Conservation (phyloP, 2,329 filamentous ascomycete species). For the Akanthomyces uredinophilus region DNA sequence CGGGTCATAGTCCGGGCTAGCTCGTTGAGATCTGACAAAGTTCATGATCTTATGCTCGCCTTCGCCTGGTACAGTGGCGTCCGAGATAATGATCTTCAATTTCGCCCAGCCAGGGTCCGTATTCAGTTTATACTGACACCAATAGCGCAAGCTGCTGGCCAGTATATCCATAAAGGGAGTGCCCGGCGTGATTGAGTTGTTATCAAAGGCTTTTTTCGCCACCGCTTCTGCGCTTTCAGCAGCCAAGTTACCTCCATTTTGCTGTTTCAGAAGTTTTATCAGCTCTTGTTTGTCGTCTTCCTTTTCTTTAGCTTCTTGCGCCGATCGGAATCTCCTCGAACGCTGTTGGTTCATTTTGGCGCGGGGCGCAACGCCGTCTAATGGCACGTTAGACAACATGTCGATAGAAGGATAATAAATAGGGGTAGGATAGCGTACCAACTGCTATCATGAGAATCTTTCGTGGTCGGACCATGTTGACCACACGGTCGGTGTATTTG, state of each 20-base stretch:
- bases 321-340: conserved; percentile 88
- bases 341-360: conserved; percentile 99
- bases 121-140: conserved; percentile 96
- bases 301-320: conserved; percentile 91
- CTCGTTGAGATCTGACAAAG: conserved; percentile 89
- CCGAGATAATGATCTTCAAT: conserved; percentile 96
- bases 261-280: conserved; percentile 74
- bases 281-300: conserved; percentile 87
- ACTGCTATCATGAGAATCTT: conserved; percentile 98
- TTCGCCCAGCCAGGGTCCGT: conserved; percentile 94
- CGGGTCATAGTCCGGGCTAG: conserved; percentile 85
- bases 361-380: conserved; percentile 92
- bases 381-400: conserved; percentile 23
- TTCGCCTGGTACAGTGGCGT: conserved; percentile 95
- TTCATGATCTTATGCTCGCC: conserved; percentile 99
- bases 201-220: conserved; percentile 89
- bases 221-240: conserved; percentile 56
- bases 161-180: conserved; percentile 99
- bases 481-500: conserved; percentile 95
- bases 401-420: background rate
- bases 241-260: conserved; percentile 62
- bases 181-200: conserved; percentile 81
- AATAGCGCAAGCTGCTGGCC: conserved; percentile 84
- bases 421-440: conserved; percentile 47
- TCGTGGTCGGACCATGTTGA: conserved; percentile 96